A percentile compares a stretch with the other conserved stretches of the same genome.
Evolutionary conservation across 768 basidiomycete genomes (phyloP).

Genomic region (Crepidotus variabilis): DNA sequence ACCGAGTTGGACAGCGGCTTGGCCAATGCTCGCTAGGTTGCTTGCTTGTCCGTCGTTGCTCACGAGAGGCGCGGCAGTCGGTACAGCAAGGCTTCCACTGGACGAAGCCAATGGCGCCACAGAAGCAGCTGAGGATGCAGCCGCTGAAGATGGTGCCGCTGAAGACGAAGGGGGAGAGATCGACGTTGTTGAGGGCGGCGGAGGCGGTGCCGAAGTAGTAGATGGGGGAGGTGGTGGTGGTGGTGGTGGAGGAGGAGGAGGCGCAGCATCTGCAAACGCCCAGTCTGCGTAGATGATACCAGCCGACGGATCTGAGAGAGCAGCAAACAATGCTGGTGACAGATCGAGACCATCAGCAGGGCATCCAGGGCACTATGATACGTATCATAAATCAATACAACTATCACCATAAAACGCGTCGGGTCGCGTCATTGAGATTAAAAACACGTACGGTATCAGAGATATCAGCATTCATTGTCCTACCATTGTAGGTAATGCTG

Average conservation of each 20-base stretch:
- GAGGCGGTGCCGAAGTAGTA: conserved; percentile 10
- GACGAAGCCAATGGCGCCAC: conserved; percentile 19
- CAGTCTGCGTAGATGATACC: conserved; percentile 52
- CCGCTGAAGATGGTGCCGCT: conserved; percentile 14
- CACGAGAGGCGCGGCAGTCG: conserved; percentile 29
- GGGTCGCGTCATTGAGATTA: background rate
- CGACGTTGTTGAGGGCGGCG: conserved; percentile 3
- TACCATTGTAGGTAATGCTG: conserved; percentile 58
- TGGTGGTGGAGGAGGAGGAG: conserved; percentile 13
- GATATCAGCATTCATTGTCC: conserved; percentile 53
- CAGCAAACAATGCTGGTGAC: too few species aligned
- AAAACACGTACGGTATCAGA: conserved; percentile 50
- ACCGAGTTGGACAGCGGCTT: conserved; percentile 34
- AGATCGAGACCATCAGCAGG: conserved; percentile 60
- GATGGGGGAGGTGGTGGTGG: conserved; percentile 10
- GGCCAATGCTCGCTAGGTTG: conserved; percentile 24
- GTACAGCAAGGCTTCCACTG: conserved; percentile 23
- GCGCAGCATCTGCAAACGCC: conserved; percentile 28
- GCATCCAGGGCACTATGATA: conserved; percentile 60
- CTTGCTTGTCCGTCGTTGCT: conserved; percentile 13
- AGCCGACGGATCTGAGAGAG: conserved; percentile 42
- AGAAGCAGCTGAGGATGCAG: conserved; percentile 16
- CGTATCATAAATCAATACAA: background rate
- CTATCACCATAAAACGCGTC: background rate
- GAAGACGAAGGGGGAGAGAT: conserved; percentile 8